Evolutionary conservation across 2,329 filamentous ascomycete genomes (phyloP).

Genomic region (Venturia oleaginea): DNA sequence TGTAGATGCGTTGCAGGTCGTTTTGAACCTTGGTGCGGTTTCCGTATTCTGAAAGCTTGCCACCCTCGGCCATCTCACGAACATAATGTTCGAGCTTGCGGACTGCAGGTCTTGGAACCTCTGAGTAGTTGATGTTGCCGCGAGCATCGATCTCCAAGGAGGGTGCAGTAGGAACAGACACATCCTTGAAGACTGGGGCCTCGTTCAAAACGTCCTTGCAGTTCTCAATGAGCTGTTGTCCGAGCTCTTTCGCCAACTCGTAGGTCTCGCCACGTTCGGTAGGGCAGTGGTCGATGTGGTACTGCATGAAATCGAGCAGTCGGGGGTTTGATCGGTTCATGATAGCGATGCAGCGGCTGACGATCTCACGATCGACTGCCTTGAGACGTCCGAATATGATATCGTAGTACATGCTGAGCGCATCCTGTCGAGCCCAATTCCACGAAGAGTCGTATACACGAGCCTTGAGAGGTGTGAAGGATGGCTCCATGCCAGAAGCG

Average conservation of each 20-base stretch:
- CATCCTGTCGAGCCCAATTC: conserved; percentile 99
- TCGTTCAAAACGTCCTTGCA: conserved; percentile 83
- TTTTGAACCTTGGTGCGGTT: conserved; percentile 98
- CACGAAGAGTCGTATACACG: conserved; percentile 96
- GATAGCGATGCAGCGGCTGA: conserved; percentile 95
- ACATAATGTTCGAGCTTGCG: conserved; percentile 98
- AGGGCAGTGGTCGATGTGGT: conserved; percentile 98
- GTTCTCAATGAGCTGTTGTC: conserved; percentile 89
- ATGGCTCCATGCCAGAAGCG: conserved; percentile 84
- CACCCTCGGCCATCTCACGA: conserved; percentile 94
- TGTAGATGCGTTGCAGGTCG: conserved; percentile 90
- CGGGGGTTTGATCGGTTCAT: conserved; percentile 98
- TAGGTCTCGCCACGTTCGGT: conserved; percentile 96
- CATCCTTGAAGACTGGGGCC: conserved; percentile 91
- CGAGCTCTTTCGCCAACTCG: conserved; percentile 91
- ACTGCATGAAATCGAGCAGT: conserved; percentile 97
- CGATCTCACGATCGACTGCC: conserved; percentile 92
- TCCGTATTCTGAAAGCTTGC: conserved; percentile 97
- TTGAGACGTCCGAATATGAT: conserved; percentile 94
- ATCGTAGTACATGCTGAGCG: conserved; percentile 97
- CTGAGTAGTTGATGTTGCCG: conserved; percentile 86
- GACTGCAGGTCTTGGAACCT: conserved; percentile 77
- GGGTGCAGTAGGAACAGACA: conserved; percentile 82
- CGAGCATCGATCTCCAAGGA: conserved; percentile 86
- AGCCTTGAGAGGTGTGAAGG: conserved; percentile 88